Evolutionary conservation across 192 early-diverging fungal species (phyloP), one percentile per base, ranked within the genome.

Genomic region (Globomyces pollinis-pini): DNA sequence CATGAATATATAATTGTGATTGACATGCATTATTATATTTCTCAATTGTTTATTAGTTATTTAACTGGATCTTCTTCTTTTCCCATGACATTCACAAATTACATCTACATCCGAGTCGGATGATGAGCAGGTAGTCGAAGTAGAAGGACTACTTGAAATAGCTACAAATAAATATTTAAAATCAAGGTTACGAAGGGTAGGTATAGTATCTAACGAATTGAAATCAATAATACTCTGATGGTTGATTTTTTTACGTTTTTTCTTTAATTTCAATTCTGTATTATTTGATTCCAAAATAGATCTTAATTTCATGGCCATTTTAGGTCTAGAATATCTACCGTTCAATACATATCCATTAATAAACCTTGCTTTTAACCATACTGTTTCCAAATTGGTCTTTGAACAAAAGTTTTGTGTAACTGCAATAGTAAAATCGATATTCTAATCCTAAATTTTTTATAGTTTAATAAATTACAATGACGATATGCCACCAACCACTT

Each of bases 341-440:
- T n/a, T n/a, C n/a, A n/a, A n/a, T n/a, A n/a, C n/a, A n/a, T n/a
- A n/a, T n/a, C n/a, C n/a, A n/a, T n/a, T n/a, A n/a, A n/a, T n/a
- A n/a, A n/a, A n/a, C 1, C 88, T 71, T 6, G 86, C 84, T 32
- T 72, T 55, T 2, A 88, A 67, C 74, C 79, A 88, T 5, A 90
- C 86, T 18, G 58, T 57, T 31, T 90, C 88, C 30, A 86, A 71
- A 45, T 81, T 84, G 9, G 81, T 77, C 4, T 67, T 67, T 0
- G 83, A 84, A 43, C 84, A 86, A 58, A 83, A 88, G 60, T 91
- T 89, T 57, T 91, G 89, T 9, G 89, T 91, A 16, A 89, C 76
- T 1, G 88, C 89, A 21, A 89, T 75, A 1, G 84, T 84, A 41
- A 85, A 86, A 57, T 88, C 81, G 20, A 88, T 62, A 64, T 90